Evolutionary conservation across 2,329 filamentous ascomycete genomes (phyloP).

Genomic region (Cordyceps cicadae): DNA sequence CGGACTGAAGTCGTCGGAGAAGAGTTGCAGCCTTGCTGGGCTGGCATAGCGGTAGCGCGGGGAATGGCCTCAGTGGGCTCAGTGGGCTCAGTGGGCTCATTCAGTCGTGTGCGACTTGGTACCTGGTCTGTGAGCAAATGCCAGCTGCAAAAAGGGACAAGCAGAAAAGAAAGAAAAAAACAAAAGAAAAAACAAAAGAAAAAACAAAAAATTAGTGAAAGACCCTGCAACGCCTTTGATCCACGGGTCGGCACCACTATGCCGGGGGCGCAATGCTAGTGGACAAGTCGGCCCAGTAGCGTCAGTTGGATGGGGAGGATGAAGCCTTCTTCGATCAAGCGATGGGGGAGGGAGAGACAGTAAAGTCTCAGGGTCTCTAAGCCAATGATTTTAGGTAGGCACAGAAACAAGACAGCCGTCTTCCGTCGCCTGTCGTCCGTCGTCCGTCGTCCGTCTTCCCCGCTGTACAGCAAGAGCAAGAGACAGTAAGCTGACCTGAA

Average conservation of each 20-base stretch:
- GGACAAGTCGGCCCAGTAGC: not conserved
- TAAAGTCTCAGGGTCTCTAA: too few species aligned
- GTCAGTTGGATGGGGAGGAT: too few species aligned
- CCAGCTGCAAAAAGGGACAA: too few species aligned
- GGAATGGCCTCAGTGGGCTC: not conserved
- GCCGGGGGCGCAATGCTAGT: not conserved
- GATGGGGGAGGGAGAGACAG: too few species aligned
- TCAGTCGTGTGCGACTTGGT: not conserved
- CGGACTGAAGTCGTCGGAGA: not conserved
- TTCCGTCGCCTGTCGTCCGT: not conserved
- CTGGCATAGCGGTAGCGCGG: not conserved
- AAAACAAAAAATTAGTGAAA: not conserved
- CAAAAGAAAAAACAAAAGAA: not conserved
- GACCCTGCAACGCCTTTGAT: not conserved
- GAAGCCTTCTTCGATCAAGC: not conserved
- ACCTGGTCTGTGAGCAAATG: too few species aligned
- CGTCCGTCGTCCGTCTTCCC: too few species aligned
- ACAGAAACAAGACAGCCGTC: too few species aligned
- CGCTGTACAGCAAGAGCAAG: too few species aligned
- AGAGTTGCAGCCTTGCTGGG: not conserved
- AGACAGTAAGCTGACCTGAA: constrained; percentile 1
- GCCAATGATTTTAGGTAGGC: too few species aligned
- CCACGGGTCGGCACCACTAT: not conserved
- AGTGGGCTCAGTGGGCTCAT: too few species aligned
- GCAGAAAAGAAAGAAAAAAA: too few species aligned